phyloP scores from a whole-genome alignment of 108 stramenopile genomes.

The Nitzschia sp. region DNA sequence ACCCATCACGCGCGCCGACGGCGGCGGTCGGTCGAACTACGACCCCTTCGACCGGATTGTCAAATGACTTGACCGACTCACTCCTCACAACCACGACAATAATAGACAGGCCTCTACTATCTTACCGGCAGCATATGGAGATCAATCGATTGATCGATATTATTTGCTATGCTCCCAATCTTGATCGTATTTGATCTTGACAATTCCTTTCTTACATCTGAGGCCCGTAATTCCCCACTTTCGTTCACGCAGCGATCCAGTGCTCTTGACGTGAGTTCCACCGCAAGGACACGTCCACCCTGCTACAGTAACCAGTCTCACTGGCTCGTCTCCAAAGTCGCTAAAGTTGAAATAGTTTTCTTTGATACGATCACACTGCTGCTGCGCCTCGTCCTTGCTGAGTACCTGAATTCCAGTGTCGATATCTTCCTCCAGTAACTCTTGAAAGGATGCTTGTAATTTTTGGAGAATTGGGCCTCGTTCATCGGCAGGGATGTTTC shows the following conservation, averaged over 20 bases:
- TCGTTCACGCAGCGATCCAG: slow-evolving; percentile 52
- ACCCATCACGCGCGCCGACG: no score
- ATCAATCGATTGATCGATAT: no score
- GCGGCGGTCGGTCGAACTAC: no score
- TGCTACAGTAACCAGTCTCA: slow-evolving; percentile 75
- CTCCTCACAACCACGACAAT: no score
- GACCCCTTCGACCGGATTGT: no score
- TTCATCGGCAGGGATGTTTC: slow-evolving; percentile 46
- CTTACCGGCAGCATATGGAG: no score
- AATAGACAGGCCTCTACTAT: no score
- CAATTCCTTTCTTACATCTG: slow-evolving; percentile 75
- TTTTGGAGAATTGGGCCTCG: slow-evolving; percentile 40
- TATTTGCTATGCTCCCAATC: slow-evolving; percentile 19
- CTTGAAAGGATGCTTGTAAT: slow-evolving; percentile 54
- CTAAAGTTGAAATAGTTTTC: slow-evolving; percentile 45
- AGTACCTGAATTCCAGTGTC: slow-evolving; percentile 58
- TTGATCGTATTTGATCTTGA: slow-evolving; percentile 66
- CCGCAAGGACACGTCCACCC: slow-evolving; percentile 77
- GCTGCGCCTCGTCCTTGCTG: slow-evolving; percentile 45
- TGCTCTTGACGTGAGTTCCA: slow-evolving; percentile 73
- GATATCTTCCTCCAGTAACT: slow-evolving; percentile 63
- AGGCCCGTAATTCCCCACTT: slow-evolving; percentile 68
- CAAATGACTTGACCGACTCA: no score
- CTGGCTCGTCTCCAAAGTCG: slow-evolving; percentile 37
- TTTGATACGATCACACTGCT: slow-evolving; percentile 47